These are phyloP conservation scores for Salvia splendens DNA, from an alignment of 257 asterid species.

Conservation along the genomic window DNA sequence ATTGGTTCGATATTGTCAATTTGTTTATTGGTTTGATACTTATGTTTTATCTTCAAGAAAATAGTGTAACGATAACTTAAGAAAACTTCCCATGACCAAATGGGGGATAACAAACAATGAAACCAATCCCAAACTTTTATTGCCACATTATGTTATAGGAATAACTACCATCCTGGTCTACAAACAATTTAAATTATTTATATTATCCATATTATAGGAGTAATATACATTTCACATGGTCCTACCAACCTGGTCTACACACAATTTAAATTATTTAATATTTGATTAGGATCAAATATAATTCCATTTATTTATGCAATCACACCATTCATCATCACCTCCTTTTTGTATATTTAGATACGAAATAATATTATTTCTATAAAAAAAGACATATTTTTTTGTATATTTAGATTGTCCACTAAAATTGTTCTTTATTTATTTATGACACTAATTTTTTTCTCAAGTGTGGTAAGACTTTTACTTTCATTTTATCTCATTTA, in stretches of 20 bases:
- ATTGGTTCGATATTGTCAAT: slow-evolving; percentile 15
- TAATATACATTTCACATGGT: not conserved
- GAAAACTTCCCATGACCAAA: slow-evolving; percentile 2
- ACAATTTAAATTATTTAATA: not conserved
- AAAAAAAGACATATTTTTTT: too few relatives aligned
- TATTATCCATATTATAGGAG: not conserved
- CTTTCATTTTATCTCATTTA: too few relatives aligned
- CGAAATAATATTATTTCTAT: too few relatives aligned
- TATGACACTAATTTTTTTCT: too few relatives aligned
- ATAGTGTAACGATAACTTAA: not conserved
- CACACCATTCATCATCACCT: not conserved
- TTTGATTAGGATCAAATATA: not conserved
- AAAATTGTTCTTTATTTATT: too few relatives aligned
- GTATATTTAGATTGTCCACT: too few relatives aligned
- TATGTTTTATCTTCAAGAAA: not conserved
- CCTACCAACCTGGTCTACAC: not conserved
- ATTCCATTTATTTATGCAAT: too few relatives aligned
- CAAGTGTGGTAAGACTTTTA: too few relatives aligned
- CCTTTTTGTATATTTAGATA: too few relatives aligned
- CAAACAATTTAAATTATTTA: not conserved
- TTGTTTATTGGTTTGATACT: not conserved
- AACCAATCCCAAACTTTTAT: slow-evolving; percentile 11
- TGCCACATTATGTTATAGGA: not conserved
- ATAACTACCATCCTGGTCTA: not conserved
- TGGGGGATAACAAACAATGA: slow-evolving; percentile 9